These are phyloP conservation scores for Dujonia santamariae DNA, from an alignment of 1,139 yeast genomes.

Conservation along the genomic window DNA sequence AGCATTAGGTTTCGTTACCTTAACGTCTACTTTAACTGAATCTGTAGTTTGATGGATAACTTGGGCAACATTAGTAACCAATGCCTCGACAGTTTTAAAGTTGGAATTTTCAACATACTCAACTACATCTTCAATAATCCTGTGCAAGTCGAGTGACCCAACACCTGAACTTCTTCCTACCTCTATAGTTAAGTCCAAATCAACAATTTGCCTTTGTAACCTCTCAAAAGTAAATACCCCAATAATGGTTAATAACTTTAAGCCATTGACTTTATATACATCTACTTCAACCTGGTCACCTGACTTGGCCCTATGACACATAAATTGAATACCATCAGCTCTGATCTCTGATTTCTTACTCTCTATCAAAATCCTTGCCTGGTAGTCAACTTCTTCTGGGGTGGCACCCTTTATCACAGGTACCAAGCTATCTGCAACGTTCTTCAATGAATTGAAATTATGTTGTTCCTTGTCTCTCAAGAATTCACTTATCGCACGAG, in stretches of 20 bases:
- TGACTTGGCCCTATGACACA: slow-evolving; percentile 24
- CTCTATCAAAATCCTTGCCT: slow-evolving; percentile 40
- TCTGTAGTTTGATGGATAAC: slow-evolving; percentile 44
- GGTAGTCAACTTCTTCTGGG: slow-evolving; percentile 21
- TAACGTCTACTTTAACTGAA: slow-evolving; percentile 44
- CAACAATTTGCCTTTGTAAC: slow-evolving; percentile 69
- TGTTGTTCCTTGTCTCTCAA: slow-evolving; percentile 43
- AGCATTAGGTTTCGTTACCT: slow-evolving; percentile 85
- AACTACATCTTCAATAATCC: slow-evolving; percentile 45
- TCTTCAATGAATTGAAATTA: slow-evolving; percentile 51
- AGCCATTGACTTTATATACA: slow-evolving; percentile 44
- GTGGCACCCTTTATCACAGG: too few species aligned
- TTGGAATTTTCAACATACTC: slow-evolving; percentile 67
- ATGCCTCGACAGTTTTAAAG: slow-evolving; percentile 91
- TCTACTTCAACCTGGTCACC: slow-evolving; percentile 25
- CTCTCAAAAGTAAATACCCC: slow-evolving; percentile 94
- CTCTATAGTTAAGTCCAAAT: slow-evolving; percentile 52
- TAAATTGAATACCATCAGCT: slow-evolving; percentile 48
- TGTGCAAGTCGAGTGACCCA: slow-evolving; percentile 30
- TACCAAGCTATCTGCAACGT: slow-evolving; percentile 59
- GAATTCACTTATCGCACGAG: slow-evolving; percentile 56
- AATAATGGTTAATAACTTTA: slow-evolving; percentile 68
- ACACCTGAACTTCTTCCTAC: slow-evolving; percentile 24
- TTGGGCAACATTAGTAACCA: slow-evolving; percentile 73
- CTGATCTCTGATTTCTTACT: slow-evolving; percentile 56